A percentile compares a stretch with the other conserved stretches of the same genome.
These are phyloP conservation scores for Agrocybe pediades DNA, from an alignment of 768 basidiomycete species.

Conservation along the genomic window DNA sequence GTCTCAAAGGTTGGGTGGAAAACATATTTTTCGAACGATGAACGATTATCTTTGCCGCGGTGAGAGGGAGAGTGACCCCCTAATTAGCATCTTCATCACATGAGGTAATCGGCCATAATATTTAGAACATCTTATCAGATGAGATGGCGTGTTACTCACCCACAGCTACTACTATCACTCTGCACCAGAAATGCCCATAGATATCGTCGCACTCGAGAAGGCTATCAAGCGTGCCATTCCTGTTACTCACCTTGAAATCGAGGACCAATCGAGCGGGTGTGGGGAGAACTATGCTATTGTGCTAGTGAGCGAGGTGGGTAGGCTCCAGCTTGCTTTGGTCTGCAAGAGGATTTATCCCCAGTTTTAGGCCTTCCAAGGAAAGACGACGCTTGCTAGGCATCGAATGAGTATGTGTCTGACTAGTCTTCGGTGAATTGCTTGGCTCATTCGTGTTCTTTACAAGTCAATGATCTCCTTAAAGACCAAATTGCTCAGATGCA, in stretches of 20 bases:
- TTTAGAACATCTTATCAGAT: conserved; percentile 22
- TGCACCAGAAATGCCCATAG: conserved; percentile 71
- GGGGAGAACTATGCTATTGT: conserved; percentile 76
- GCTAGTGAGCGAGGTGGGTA: conserved; percentile 73
- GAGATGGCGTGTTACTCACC: conserved; percentile 4
- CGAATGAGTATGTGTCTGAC: conserved; percentile 52
- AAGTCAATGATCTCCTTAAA: conserved; percentile 83
- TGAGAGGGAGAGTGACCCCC: no score
- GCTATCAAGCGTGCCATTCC: conserved; percentile 66
- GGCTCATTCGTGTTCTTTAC: conserved; percentile 1
- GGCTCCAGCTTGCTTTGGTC: background rate
- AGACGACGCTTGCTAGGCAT: conserved; percentile 78
- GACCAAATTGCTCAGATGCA: conserved; percentile 78
- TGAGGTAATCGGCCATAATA: no score
- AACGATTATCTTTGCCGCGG: no score
- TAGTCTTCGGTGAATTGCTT: background rate
- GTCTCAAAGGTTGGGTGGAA: no score
- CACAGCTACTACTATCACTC: background rate
- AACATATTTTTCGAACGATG: no score
- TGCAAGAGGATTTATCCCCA: background rate
- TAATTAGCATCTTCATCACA: no score
- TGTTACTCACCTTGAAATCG: conserved; percentile 69
- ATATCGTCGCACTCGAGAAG: conserved; percentile 53
- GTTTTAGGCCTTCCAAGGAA: conserved; percentile 71
- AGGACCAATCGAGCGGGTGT: conserved; percentile 80